These are phyloP conservation scores for Xylaria sp. DNA, from an alignment of 2,329 filamentous ascomycete species.

Conservation along the genomic window DNA sequence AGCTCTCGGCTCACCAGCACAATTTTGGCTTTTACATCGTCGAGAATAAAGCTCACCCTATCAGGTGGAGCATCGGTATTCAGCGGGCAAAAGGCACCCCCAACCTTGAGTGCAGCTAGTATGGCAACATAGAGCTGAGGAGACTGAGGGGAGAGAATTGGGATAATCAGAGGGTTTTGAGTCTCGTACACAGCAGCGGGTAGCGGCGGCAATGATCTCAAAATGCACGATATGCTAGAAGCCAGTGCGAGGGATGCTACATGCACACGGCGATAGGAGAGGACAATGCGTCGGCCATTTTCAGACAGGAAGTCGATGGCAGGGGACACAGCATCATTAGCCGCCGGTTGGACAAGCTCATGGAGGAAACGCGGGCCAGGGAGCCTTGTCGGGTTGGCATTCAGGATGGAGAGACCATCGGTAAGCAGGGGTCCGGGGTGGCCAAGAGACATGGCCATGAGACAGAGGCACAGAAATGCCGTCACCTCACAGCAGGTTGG, in stretches of 20 bases:
- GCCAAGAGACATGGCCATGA: conserved; percentile 23
- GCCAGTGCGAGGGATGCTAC: conserved; percentile 66
- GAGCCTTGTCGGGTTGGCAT: conserved; percentile 62
- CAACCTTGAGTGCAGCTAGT: conserved; percentile 81
- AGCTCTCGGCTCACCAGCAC: conserved; percentile 71
- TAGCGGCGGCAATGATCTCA: conserved; percentile 38
- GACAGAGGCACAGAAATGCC: neutral
- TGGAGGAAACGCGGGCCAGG: conserved; percentile 55
- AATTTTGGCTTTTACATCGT: conserved; percentile 77
- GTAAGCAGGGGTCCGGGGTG: conserved; percentile 18
- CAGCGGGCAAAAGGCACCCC: conserved; percentile 86
- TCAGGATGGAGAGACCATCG: conserved; percentile 63
- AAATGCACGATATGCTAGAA: conserved; percentile 55
- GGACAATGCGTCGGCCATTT: conserved; percentile 55
- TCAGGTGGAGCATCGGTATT: conserved; percentile 81
- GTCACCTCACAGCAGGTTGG: conserved; percentile 9
- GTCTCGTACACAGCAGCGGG: conserved; percentile 6
- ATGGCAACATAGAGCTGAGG: conserved; percentile 80
- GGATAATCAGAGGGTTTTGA: conserved; percentile 66
- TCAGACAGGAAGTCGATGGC: conserved; percentile 73
- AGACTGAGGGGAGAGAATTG: conserved; percentile 80
- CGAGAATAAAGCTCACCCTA: conserved; percentile 79
- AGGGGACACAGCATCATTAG: conserved; percentile 46
- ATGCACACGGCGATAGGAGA: conserved; percentile 74
- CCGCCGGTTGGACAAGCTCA: conserved; percentile 65